Evolutionary conservation across 495 filamentous ascomycete species (phyloP).

Genomic region (Trichoderma erinaceum): DNA sequence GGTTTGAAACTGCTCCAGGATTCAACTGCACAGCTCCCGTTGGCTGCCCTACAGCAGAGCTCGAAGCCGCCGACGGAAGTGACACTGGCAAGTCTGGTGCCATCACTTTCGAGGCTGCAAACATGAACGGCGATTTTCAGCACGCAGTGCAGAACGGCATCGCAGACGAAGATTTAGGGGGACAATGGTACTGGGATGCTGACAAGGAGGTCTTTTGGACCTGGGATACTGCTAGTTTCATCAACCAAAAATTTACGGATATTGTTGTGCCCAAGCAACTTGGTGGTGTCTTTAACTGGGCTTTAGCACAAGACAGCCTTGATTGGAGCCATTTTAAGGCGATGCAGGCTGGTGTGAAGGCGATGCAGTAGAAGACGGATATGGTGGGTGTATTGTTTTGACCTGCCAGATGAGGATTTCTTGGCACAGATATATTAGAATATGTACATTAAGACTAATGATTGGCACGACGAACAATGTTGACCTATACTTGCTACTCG

Average conservation of each 20-base stretch:
- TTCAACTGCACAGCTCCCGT: conserved; percentile 38
- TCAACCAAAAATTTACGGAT: conserved; percentile 52
- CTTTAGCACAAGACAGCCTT: conserved; percentile 55
- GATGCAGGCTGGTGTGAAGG: conserved; percentile 42
- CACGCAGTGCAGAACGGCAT: conserved; percentile 44
- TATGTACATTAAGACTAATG: too few relatives aligned
- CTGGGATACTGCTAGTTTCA: conserved; percentile 57
- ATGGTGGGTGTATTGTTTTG: too few relatives aligned
- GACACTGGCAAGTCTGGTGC: conserved; percentile 54
- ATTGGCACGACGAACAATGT: too few relatives aligned
- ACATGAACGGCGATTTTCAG: conserved; percentile 28
- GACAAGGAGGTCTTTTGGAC: conserved; percentile 55
- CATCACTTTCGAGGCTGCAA: conserved; percentile 43
- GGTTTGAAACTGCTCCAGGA: conserved; percentile 47
- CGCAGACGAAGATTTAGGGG: conserved; percentile 47
- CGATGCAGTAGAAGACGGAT: not conserved
- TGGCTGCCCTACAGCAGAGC: conserved; percentile 48
- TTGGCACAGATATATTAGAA: too few relatives aligned
- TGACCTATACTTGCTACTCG: too few relatives aligned
- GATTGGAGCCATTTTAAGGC: conserved; percentile 48
- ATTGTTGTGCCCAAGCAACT: conserved; percentile 52
- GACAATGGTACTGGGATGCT: conserved; percentile 57
- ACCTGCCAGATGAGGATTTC: too few relatives aligned
- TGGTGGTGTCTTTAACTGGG: conserved; percentile 57
- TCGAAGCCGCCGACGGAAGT: conserved; percentile 51